Conservation (phyloP, 495 filamentous ascomycete genomes). For the Xylaria intraflava region DNA sequence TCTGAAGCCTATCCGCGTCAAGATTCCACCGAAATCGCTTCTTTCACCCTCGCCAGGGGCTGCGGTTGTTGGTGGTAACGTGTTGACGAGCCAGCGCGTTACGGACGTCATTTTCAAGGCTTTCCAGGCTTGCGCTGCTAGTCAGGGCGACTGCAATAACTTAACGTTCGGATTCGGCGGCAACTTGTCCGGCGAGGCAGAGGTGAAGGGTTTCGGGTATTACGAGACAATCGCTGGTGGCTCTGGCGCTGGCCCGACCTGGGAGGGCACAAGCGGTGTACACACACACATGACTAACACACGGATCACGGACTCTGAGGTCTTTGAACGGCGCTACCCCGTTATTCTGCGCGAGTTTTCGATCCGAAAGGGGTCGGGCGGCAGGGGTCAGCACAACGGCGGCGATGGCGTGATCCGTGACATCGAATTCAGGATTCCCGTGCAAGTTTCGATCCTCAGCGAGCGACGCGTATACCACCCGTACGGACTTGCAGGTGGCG, state of each 20-base stretch:
- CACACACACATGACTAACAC: constrained; percentile 99
- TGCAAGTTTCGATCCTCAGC: constrained; percentile 83
- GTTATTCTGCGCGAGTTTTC: constrained; percentile 79
- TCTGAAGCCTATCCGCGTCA: constrained; percentile 77
- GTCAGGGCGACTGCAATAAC: constrained; percentile 92
- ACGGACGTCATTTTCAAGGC: constrained; percentile 91
- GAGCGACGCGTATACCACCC: constrained; percentile 83
- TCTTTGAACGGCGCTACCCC: constrained; percentile 93
- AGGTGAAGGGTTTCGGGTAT: constrained; percentile 81
- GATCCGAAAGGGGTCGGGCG: constrained; percentile 62
- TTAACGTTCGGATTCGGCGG: constrained; percentile 78
- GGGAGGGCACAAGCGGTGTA: constrained; percentile 85
- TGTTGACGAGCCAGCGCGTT: constrained; percentile 82
- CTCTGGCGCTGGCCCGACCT: constrained; percentile 76
- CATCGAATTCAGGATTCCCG: constrained; percentile 86
- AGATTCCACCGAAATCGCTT: constrained; percentile 75
- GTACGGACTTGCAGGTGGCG: constrained; percentile 85
- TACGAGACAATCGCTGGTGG: constrained; percentile 97
- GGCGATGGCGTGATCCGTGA: constrained; percentile 89
- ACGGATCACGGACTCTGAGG: constrained; percentile 88
- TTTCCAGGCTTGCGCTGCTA: constrained; percentile 84
- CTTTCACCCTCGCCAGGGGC: constrained; percentile 81
- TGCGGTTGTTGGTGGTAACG: constrained; percentile 93
- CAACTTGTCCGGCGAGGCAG: constrained; percentile 56
- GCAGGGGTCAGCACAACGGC: constrained; percentile 67